Evolutionary conservation across 2,329 filamentous ascomycete genomes (phyloP), one percentile per base, ranked within the genome.

Genomic region (Ophiostoma pallidulum): DNA sequence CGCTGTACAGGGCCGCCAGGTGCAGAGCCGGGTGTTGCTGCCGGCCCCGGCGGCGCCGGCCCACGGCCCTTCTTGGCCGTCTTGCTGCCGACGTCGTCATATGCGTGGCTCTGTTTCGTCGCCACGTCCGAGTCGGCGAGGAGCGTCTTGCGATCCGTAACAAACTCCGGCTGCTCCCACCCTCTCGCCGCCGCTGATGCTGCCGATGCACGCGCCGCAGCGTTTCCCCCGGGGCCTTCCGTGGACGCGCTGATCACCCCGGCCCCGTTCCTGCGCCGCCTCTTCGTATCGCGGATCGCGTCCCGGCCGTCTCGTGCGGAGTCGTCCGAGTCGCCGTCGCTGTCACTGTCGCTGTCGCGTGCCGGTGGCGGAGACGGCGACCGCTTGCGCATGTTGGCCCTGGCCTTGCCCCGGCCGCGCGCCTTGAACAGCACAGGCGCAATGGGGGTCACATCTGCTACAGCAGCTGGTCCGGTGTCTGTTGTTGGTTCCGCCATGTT

Each of bases 61-160:
- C 84, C 82, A 61, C 94, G 76, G 16, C 86, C 81, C 57, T 91
- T 91, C 68, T 84, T 90, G 58, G 84, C 77, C 4, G 14, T 38
- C 37, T 29, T n/a, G 28, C 26, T 26, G 32, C n/a, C 31, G 51
- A 37, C 29, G 7, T 45, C 48, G 24, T 54, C 50, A 4, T 31
- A 35, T 40, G 94, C 86, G 62, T 85, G 43, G 84, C 80, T 3
- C 83, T 69, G 40, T 86, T 94, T 95, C 1, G 91, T 97, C 18
- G 92, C 91, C 62, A 96, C 90, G 63, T 91, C 91, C 58, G 77
- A 77, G 53, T 73, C 74, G 57, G 79, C 72, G 57, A 88, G 79
- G 54, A 73, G 72, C 20, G 78, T 65, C 49, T 69, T 74, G 55
- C 82, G 73, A 63, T 87, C 75, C 49, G 82, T 77, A 45, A 73